Evolutionary conservation across 345 rosid genomes (phyloP).

Genomic region (Isatis tinctoria): DNA sequence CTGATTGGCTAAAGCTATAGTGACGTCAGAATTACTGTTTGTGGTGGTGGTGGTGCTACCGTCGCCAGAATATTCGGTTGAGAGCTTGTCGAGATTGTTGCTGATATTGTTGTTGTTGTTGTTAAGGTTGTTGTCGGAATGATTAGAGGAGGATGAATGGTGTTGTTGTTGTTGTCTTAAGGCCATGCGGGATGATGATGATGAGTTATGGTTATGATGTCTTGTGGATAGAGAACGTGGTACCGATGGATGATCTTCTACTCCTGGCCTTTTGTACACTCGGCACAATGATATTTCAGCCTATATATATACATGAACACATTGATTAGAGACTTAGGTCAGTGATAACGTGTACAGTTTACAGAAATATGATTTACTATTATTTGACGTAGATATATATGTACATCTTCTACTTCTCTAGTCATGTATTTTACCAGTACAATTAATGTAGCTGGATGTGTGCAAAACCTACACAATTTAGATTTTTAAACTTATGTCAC

Average conservation of each 20-base stretch:
- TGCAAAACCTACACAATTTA: neutral
- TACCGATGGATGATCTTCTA: constrained; percentile 83
- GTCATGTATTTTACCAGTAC: neutral
- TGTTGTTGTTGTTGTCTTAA: constrained; percentile 32
- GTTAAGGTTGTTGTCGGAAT: constrained; percentile 30
- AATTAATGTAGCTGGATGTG: neutral
- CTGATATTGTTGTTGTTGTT: neutral
- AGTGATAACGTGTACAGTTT: neutral
- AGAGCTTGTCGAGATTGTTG: constrained; percentile 29
- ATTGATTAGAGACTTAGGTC: neutral
- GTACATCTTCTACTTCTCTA: neutral
- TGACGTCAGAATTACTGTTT: constrained; percentile 55
- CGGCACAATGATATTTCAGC: constrained; percentile 94
- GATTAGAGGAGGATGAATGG: constrained; percentile 26
- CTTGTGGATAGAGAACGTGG: constrained; percentile 63
- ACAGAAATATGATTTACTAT: neutral
- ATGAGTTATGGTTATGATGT: constrained; percentile 24
- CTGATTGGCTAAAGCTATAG: constrained; percentile 61
- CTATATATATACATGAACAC: constrained; percentile 32
- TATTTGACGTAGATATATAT: neutral
- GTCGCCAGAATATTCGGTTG: constrained; percentile 35
- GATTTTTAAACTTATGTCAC: neutral
- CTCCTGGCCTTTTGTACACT: constrained; percentile 94
- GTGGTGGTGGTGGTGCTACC: constrained; percentile 43
- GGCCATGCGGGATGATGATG: constrained; percentile 31